Evolutionary conservation across 139 green algal species (phyloP), one percentile per base, ranked within the genome.

Genomic region (Haematococcus lacustris): DNA sequence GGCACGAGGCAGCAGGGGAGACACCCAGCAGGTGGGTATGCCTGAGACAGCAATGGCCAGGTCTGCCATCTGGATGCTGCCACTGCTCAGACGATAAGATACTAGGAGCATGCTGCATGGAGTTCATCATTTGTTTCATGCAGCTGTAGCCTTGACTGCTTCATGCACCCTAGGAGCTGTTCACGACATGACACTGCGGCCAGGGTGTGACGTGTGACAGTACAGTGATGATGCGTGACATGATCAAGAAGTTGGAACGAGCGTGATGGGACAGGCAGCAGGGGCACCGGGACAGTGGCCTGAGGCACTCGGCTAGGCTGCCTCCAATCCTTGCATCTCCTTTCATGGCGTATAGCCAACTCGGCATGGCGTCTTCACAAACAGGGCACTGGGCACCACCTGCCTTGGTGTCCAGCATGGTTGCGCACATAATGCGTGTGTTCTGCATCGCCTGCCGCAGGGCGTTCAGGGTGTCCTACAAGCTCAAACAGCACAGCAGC

Each of bases 341-440:
- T 17, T 17, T 53, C 43, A 9, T 17, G 43, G 43, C 43, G 43
- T 17, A 17, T 53, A 17, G 9, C 9, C 43, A 53, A 17, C 9
- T 53, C 43, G 17, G 9, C 43, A 17, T 17, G 9, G 43, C 43
- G 43, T 17, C 43, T 17, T 53, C 43, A 9, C 9, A 9, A 17
- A 28, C 43, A 9, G 9, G 43, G 9, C 9, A 9, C 9, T 53
- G 17, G 43, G 9, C 9, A 9, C 43, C 43, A 28, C 43, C 43
- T 53, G 43, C 93, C 90, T 99, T 99, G 41, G 95, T 99, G 77
- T 99, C 95, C 26, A 99, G 91, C 92, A 99, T 95, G 6, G 97
- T 91, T 9, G 94, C 94, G 78, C 93, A 98, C 88, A 97, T 95
- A 65, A 97, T 97, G 30, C 88, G 79, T 1, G 94, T 97, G 81